A percentile compares a stretch with the other conserved stretches of the same genome.
phyloP scores from a whole-genome alignment of 257 asterid genomes.

The Lithospermum erythrorhizon region DNA sequence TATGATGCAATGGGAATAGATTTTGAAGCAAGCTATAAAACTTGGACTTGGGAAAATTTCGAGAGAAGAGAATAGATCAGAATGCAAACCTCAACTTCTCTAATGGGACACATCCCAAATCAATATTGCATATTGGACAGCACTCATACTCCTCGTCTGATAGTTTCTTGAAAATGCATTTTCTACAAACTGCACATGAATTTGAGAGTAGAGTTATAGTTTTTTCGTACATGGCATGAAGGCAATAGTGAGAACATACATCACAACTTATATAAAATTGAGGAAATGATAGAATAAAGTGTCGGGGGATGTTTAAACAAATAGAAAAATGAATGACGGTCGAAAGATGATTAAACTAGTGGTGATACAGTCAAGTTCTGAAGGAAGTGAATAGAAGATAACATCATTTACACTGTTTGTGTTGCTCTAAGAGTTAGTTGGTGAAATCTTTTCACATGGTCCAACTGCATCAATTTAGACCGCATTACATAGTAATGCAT shows the following conservation, averaged over 20 bases:
- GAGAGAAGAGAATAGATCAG: background rate
- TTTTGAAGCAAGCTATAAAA: background rate
- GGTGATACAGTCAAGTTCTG: no score
- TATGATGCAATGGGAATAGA: background rate
- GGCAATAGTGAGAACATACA: background rate
- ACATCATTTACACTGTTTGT: no score
- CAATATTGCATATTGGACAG: constrained; percentile 86
- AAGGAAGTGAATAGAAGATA: no score
- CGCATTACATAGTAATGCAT: no score
- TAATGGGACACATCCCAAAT: constrained; percentile 76
- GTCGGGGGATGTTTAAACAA: no score
- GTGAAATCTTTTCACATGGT: no score
- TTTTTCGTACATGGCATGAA: background rate
- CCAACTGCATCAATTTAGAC: no score
- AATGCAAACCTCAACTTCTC: constrained; percentile 72
- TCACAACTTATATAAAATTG: no score
- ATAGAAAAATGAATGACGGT: no score
- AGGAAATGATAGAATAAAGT: no score
- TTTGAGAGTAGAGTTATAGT: constrained; percentile 8
- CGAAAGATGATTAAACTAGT: no score
- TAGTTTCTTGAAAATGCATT: constrained; percentile 76
- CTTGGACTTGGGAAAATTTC: background rate
- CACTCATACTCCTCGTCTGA: constrained; percentile 72
- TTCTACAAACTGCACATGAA: constrained; percentile 68
- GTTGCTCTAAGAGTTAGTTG: no score